phyloP scores from a whole-genome alignment of 148 eudicot genomes.

The Cornus controversa region DNA sequence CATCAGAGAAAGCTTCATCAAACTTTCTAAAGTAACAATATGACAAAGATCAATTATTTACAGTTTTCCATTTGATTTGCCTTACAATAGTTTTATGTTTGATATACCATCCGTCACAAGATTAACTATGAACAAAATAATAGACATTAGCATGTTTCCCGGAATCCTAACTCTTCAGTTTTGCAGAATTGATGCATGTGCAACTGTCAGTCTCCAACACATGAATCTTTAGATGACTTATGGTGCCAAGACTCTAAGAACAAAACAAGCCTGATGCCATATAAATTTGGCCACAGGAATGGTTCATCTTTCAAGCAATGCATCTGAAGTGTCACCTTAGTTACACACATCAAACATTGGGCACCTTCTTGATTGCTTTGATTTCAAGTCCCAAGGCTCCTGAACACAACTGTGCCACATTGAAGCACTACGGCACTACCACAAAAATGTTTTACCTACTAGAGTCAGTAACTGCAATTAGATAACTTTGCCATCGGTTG shows the following conservation, averaged over 20 bases:
- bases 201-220: conserved; percentile 1
- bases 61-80: too few species aligned
- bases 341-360: neutral
- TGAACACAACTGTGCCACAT: neutral
- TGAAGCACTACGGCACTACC: neutral
- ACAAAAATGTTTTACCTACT: neutral
- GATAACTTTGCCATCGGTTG: neutral
- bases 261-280: neutral
- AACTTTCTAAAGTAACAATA: neutral
- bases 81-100: too few species aligned
- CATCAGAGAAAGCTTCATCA: too few species aligned
- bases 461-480: neutral
- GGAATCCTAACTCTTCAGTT: neutral
- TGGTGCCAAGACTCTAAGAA: neutral
- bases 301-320: conserved; percentile 2
- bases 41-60: neutral
- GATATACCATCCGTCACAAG: too few species aligned
- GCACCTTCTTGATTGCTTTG: neutral
- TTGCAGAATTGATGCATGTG: neutral
- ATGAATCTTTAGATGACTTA: neutral
- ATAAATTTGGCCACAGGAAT: neutral
- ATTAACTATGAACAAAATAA: too few species aligned
- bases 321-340: neutral
- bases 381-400: neutral
- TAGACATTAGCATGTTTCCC: neutral